A percentile compares a stretch with the other conserved stretches of the same genome.
phyloP scores from a whole-genome alignment of 768 basidiomycete genomes.

The Lactifluus piperatus region DNA sequence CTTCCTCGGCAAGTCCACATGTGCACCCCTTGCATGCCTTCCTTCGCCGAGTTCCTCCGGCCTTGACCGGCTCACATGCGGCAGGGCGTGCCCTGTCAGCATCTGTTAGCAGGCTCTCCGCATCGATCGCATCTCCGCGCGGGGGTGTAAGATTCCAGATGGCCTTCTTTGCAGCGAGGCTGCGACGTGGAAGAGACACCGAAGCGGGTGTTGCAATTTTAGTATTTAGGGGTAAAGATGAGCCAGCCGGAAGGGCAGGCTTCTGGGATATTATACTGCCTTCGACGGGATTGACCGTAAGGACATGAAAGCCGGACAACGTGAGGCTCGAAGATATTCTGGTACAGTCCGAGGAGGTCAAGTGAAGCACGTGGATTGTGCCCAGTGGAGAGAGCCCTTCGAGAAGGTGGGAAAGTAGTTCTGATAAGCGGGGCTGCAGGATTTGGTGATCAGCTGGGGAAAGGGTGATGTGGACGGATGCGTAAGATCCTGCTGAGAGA shows the following conservation, averaged over 20 bases:
- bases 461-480: constrained; percentile 62
- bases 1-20: constrained; percentile 92
- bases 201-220: constrained; percentile 5
- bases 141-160: constrained; percentile 77
- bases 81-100: constrained; percentile 76
- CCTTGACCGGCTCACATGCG: constrained; percentile 57
- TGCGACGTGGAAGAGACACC: constrained; percentile 37
- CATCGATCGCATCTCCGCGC: constrained; percentile 66
- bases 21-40: constrained; percentile 95
- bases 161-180: constrained; percentile 74
- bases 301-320: constrained; percentile 54
- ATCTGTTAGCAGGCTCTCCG: constrained; percentile 74
- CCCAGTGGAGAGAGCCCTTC: constrained; percentile 57
- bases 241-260: constrained; percentile 38
- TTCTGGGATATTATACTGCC: constrained; percentile 61
- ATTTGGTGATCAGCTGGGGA: constrained; percentile 51
- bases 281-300: constrained; percentile 34
- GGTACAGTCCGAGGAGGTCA: constrained; percentile 33
- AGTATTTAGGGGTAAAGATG: constrained; percentile 37
- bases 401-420: constrained; percentile 53
- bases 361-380: constrained; percentile 55
- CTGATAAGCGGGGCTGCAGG: constrained; percentile 42
- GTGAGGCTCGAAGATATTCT: constrained; percentile 50
- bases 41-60: constrained; percentile 56
- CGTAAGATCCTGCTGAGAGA: constrained; percentile 45